Conservation (phyloP, 176 grass and related monocot species). For the Themeda triandra region DNA sequence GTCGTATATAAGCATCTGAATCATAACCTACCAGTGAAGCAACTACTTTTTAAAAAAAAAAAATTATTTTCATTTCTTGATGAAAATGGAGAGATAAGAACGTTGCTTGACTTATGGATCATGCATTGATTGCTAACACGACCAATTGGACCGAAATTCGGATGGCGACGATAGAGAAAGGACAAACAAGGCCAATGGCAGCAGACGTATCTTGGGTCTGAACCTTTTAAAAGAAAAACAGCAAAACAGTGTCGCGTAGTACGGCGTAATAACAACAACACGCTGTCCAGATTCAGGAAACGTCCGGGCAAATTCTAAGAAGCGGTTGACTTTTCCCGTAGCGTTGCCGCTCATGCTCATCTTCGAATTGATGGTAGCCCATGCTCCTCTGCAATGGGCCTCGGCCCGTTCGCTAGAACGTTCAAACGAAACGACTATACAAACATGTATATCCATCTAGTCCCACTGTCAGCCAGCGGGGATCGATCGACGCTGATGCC, state of each 20-base stretch:
- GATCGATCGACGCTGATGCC: not conserved
- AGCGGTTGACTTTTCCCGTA: not conserved
- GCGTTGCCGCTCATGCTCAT: too few species aligned
- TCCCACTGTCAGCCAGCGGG: not conserved
- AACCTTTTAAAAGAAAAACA: not conserved
- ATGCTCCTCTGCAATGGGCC: constrained; percentile 9
- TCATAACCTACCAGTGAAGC: not conserved
- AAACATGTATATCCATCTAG: too few species aligned
- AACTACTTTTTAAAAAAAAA: not conserved
- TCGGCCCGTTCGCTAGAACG: not conserved
- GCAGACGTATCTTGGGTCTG: not conserved
- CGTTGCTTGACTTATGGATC: not conserved
- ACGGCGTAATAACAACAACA: not conserved
- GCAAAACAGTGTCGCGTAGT: not conserved
- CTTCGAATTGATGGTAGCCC: not conserved
- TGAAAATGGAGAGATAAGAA: not conserved
- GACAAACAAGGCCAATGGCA: not conserved
- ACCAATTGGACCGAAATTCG: not conserved
- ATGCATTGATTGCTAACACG: not conserved
- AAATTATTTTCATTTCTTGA: not conserved
- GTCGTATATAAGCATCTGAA: not conserved
- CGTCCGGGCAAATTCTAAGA: not conserved
- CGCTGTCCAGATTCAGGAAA: not conserved
- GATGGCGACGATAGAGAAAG: not conserved
- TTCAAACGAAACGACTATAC: too few species aligned